Conservation (phyloP, 1,284 basidiomycete genomes). For the Ceratobasidium sp. region DNA sequence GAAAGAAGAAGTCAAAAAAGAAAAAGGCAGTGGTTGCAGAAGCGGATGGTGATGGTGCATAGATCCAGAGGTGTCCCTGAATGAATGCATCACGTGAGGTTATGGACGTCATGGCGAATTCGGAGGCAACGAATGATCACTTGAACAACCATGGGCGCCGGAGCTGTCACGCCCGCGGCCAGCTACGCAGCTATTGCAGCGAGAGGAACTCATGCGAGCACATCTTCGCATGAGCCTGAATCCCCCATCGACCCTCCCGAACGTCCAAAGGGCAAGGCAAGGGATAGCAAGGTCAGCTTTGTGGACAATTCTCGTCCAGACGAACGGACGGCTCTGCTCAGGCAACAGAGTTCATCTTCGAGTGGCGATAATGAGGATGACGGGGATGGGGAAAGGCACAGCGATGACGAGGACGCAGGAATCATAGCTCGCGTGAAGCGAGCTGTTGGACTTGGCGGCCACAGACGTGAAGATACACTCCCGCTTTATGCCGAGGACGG, state of each 20-base stretch:
- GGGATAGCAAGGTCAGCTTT: conserved; percentile 38
- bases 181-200: conserved; percentile 35
- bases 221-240: conserved; percentile 9
- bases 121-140: conserved; percentile 12
- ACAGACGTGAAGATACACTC: conserved; percentile 36
- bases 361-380: conserved; percentile 30
- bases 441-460: conserved; percentile 24
- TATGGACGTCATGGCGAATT: conserved; percentile 5
- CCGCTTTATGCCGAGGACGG: conserved; percentile 39
- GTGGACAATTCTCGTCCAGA: conserved; percentile 19
- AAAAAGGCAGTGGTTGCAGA: conserved; percentile 16
- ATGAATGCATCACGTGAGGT: conserved; percentile 19
- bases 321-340: conserved; percentile 37
- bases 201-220: background rate
- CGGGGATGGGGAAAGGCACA: conserved; percentile 34
- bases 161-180: conserved; percentile 34
- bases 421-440: conserved; percentile 33
- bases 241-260: background rate
- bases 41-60: background rate
- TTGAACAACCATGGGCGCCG: conserved; percentile 32
- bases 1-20: conserved; percentile 32
- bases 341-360: conserved; percentile 3
- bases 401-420: conserved; percentile 31
- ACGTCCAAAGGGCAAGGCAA: conserved; percentile 26
- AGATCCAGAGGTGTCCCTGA: background rate